A percentile compares a stretch with the other conserved stretches of the same genome.
Conservation (phyloP, 352 stramenopile genomes). For the Phytophthora hibernalis region DNA sequence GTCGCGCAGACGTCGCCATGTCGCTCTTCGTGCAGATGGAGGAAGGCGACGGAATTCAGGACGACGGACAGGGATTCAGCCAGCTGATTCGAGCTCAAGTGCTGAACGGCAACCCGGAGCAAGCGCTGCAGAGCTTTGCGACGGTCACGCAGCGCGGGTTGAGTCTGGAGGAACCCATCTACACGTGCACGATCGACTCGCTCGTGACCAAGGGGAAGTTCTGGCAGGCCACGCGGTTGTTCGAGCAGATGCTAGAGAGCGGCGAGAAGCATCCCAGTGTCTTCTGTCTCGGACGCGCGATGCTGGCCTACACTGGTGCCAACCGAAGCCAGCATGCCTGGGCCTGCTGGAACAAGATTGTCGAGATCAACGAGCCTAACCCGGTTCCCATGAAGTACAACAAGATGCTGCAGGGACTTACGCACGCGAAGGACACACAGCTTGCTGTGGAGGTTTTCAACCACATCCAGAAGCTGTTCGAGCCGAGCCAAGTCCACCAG, state of each 20-base stretch:
- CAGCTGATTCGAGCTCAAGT: slow-evolving; percentile 86
- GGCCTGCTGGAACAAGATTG: slow-evolving; percentile 79
- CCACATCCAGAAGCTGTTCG: slow-evolving; percentile 57
- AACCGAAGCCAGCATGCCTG: slow-evolving; percentile 68
- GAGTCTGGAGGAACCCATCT: slow-evolving; percentile 70
- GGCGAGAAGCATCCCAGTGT: slow-evolving; percentile 64
- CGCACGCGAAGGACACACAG: slow-evolving; percentile 64
- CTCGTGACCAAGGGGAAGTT: slow-evolving; percentile 64
- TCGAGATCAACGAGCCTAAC: slow-evolving; percentile 49
- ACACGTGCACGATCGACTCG: slow-evolving; percentile 77
- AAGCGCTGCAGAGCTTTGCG: slow-evolving; percentile 82
- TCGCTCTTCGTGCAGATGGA: slow-evolving; percentile 76
- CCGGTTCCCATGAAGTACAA: slow-evolving; percentile 63
- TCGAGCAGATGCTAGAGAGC: slow-evolving; percentile 73
- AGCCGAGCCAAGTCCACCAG: slow-evolving; percentile 55
- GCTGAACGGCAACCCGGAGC: slow-evolving; percentile 62
- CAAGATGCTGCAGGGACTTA: slow-evolving; percentile 68
- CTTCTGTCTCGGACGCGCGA: slow-evolving; percentile 81
- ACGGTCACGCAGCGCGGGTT: slow-evolving; percentile 59
- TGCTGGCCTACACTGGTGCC: slow-evolving; percentile 79
- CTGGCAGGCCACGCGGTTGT: slow-evolving; percentile 76
- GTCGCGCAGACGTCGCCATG: slow-evolving; percentile 58
- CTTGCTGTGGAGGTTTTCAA: slow-evolving; percentile 73
- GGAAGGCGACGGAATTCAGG: slow-evolving; percentile 48
- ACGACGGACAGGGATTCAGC: slow-evolving; percentile 61